Base-by-base conservation (phyloP, 768 basidiomycete species). In the Amanita rubescens region DNA sequence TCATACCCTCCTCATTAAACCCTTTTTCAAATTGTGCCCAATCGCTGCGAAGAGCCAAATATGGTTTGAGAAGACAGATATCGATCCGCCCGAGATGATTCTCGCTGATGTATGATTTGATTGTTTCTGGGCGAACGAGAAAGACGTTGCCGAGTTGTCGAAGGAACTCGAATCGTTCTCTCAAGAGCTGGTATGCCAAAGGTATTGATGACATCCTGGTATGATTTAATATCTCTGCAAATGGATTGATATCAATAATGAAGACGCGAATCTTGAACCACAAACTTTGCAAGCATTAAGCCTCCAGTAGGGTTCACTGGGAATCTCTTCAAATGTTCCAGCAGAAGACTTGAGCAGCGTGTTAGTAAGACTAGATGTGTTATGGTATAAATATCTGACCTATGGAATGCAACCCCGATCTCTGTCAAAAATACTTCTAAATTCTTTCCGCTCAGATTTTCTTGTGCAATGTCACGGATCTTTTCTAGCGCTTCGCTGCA, bases 101-200 rank as follows among this genome's bases (percentile, higher is more conserved):
- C 63, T 96, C 94, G 9, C 87, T 90, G 67, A 98, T 93, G 71
- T 96, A 98, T 3, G 94, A 90, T 60, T 88, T 90, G 59, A 99
- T 79, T 54, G 94, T 90, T 58, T 97, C 94, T 6, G 95, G 94
- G 51, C 87, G 90, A 46, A 99, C 90, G 58, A 98, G 87, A 78
- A 97, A 99, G 58, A 94, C 79, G 63, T 98, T 95, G 59, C 95
- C 96, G 4, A 99, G 82, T 67, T 98, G 94, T 37, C 94, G 87
- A 57, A 98, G 85, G 73, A 98, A 97, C 65, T 98, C 96, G 71
- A 95, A 99, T 20, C 95, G 92, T 66, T 98, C 94, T 58, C 86
- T 81, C 7, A 99, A n/a, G 76, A 6, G 88, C 77, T 10, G 90
- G 82, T 39, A 96, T 84, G 27, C 78, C 76, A 71, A 95, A 97